phyloP scores from a whole-genome alignment of 768 basidiomycete species.

The Tricholoma saponaceum region DNA sequence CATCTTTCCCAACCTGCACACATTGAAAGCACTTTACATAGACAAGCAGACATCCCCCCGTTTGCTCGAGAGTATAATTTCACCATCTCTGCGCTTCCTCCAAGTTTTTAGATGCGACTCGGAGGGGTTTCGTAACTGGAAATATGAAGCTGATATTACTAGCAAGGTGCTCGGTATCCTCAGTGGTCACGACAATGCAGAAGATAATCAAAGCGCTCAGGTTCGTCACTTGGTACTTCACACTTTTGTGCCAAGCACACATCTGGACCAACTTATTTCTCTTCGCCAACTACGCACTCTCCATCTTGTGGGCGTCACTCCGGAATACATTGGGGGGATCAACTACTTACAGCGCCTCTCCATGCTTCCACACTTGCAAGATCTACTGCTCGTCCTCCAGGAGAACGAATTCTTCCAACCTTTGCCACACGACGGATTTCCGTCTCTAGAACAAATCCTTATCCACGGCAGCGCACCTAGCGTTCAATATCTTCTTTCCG shows the following conservation, averaged over 20 bases:
- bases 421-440: not conserved
- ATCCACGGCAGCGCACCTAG: not conserved
- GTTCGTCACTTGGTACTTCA: not conserved
- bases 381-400: not conserved
- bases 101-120: too few relatives aligned
- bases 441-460: not conserved
- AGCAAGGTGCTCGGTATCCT: too few relatives aligned
- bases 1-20: too few relatives aligned
- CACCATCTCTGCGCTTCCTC: too few relatives aligned
- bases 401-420: not conserved
- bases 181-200: too few relatives aligned
- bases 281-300: not conserved
- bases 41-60: too few relatives aligned
- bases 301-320: not conserved
- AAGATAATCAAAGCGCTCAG: not conserved
- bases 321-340: not conserved
- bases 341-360: not conserved
- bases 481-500: not conserved
- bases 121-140: too few relatives aligned
- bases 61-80: too few relatives aligned
- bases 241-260: not conserved
- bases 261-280: not conserved
- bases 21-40: too few relatives aligned
- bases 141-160: too few relatives aligned
- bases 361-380: not conserved